These are phyloP conservation scores for Aspergillus proliferans DNA, from an alignment of 2,329 filamentous ascomycete species.

Conservation along the genomic window DNA sequence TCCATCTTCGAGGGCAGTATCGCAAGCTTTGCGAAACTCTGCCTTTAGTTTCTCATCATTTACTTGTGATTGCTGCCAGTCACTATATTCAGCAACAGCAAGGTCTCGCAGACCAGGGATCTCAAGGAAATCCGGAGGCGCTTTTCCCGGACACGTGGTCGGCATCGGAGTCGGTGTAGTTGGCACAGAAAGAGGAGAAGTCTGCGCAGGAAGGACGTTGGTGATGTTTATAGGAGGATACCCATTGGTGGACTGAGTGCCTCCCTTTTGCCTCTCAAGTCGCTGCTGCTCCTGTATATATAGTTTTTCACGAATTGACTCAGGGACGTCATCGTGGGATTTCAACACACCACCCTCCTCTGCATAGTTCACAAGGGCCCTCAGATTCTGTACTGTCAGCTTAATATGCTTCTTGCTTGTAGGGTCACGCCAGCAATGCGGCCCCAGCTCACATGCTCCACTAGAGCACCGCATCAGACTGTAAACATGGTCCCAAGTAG, in stretches of 20 bases:
- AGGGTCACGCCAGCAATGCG: slow-evolving; percentile 30
- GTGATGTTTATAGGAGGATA: slow-evolving; percentile 24
- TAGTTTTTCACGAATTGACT: slow-evolving; percentile 6
- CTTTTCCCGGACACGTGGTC: too few relatives aligned
- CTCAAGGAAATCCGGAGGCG: slow-evolving; percentile 4
- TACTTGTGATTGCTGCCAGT: slow-evolving; percentile 22
- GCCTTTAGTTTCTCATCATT: slow-evolving; percentile 13
- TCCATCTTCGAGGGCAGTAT: slow-evolving; percentile 15
- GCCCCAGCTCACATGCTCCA: slow-evolving; percentile 19
- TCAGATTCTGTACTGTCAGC: slow-evolving; percentile 24
- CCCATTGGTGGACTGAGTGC: slow-evolving; percentile 6
- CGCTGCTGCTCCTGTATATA: slow-evolving; percentile 13
- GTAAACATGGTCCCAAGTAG: slow-evolving; percentile 22
- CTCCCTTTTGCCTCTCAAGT: slow-evolving; percentile 16
- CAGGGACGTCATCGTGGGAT: slow-evolving; percentile 9
- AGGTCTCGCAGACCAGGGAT: slow-evolving; percentile 18
- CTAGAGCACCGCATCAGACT: slow-evolving; percentile 20
- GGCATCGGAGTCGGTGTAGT: neutral
- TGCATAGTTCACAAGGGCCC: slow-evolving; percentile 21
- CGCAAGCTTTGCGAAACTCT: slow-evolving; percentile 17
- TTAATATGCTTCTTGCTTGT: slow-evolving; percentile 29
- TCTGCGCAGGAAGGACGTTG: slow-evolving; percentile 14
- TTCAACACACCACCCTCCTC: slow-evolving; percentile 9
- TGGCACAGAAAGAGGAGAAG: slow-evolving; percentile 3
- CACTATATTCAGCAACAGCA: slow-evolving; percentile 18